phyloP scores from a whole-genome alignment of 2,329 filamentous ascomycete species.

The Aspergillus ochraceus region DNA sequence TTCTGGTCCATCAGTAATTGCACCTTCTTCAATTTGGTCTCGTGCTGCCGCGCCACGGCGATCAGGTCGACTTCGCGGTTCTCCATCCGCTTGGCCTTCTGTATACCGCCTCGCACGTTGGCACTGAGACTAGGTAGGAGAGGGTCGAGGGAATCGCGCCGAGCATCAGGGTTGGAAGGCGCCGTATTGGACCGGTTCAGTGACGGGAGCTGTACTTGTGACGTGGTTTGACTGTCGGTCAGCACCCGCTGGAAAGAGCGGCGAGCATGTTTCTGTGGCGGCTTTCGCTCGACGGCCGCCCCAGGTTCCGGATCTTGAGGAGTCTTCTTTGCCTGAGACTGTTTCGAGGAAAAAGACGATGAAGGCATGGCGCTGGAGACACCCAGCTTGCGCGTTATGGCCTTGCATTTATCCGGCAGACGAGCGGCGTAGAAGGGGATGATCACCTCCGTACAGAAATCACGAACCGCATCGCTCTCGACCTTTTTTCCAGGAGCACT shows the following conservation, averaged over 20 bases:
- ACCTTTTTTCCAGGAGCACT: slow-evolving; percentile 34
- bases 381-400: slow-evolving; percentile 49
- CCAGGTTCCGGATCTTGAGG: slow-evolving; percentile 32
- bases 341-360: slow-evolving; percentile 26
- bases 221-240: slow-evolving; percentile 43
- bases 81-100: slow-evolving; percentile 45
- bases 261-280: slow-evolving; percentile 28
- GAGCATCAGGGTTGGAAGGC: slow-evolving; percentile 38
- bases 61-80: slow-evolving; percentile 52
- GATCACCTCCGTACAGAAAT: slow-evolving; percentile 53
- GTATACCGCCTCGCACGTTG: slow-evolving; percentile 44
- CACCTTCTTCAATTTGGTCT: slow-evolving; percentile 48
- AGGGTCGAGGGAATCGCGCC: slow-evolving; percentile 44
- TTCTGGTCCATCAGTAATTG: slow-evolving; percentile 48
- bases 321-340: slow-evolving; percentile 30
- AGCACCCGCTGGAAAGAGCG: slow-evolving; percentile 47
- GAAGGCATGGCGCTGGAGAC: slow-evolving; percentile 41
- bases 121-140: slow-evolving; percentile 35
- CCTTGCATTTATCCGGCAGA: slow-evolving; percentile 48
- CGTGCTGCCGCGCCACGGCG: slow-evolving; percentile 44
- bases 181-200: slow-evolving; percentile 45
- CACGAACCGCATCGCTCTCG: slow-evolving; percentile 47
- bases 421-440: slow-evolving; percentile 51
- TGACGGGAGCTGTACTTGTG: slow-evolving; percentile 37
- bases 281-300: slow-evolving; percentile 30